Conservation (phyloP, 2,329 filamentous ascomycete genomes). For the Fusarium hostae region DNA sequence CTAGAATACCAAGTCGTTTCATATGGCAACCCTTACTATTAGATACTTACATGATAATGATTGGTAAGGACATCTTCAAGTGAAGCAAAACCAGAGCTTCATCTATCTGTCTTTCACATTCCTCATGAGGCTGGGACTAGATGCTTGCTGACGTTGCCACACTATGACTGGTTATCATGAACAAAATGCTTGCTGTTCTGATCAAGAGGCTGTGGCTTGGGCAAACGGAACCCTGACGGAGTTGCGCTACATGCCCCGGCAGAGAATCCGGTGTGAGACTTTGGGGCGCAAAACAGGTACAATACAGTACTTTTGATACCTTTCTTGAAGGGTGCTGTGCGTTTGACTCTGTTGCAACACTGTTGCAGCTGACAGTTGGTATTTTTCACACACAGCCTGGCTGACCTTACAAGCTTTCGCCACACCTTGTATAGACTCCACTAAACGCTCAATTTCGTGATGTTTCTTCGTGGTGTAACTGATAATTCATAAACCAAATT, state of each 20-base stretch:
- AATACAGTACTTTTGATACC: background rate
- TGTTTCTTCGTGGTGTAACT: background rate
- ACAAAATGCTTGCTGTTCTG: slow-evolving; percentile 22
- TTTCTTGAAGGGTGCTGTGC: slow-evolving; percentile 1
- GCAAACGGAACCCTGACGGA: slow-evolving; percentile 12
- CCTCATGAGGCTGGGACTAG: background rate
- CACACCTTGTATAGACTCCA: slow-evolving; percentile 22
- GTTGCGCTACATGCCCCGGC: slow-evolving; percentile 30
- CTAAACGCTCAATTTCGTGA: background rate
- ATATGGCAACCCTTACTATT: background rate
- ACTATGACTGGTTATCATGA: slow-evolving; percentile 12
- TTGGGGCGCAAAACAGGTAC: slow-evolving; percentile 12
- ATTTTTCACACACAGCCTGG: slow-evolving; percentile 10
- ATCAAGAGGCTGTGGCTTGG: slow-evolving; percentile 29
- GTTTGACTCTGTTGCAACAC: slow-evolving; percentile 11
- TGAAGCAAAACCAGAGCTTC: background rate
- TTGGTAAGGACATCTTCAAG: background rate
- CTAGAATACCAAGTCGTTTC: background rate
- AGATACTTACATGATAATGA: background rate
- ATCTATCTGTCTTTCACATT: background rate
- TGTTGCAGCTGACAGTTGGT: slow-evolving; percentile 17
- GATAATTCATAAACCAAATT: background rate
- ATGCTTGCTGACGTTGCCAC: slow-evolving; percentile 33
- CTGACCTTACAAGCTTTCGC: slow-evolving; percentile 10
- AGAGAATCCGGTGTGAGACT: slow-evolving; percentile 9